phyloP scores from a whole-genome alignment of 345 rosid species.

The Clarkia xantiana region DNA sequence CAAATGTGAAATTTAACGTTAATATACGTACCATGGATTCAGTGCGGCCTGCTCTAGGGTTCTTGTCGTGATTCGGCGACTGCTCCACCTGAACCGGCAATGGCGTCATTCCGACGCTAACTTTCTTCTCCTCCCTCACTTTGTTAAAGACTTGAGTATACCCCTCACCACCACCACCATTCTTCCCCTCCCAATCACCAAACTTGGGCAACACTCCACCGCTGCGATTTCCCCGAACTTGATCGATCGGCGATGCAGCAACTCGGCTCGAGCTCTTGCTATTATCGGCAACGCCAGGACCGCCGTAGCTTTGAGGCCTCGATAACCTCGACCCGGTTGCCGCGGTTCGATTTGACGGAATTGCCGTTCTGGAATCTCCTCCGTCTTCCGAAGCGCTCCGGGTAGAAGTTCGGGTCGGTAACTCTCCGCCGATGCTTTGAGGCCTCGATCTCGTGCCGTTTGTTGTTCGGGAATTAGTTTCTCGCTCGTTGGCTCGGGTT shows the following conservation, averaged over 20 bases:
- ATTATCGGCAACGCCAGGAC: too few relatives aligned
- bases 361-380: too few relatives aligned
- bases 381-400: too few relatives aligned
- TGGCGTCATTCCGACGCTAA: constrained; percentile 16
- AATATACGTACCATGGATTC: neutral
- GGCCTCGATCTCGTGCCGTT: too few relatives aligned
- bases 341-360: too few relatives aligned
- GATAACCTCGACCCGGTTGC: too few relatives aligned
- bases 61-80: constrained; percentile 13
- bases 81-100: constrained; percentile 10
- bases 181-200: constrained; percentile 78
- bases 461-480: too few relatives aligned
- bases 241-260: constrained; percentile 5
- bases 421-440: too few relatives aligned
- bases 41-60: neutral
- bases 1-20: neutral
- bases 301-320: too few relatives aligned
- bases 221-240: constrained; percentile 37
- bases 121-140: constrained; percentile 55
- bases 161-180: constrained; percentile 64
- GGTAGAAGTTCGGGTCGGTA: too few relatives aligned
- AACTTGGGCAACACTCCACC: constrained; percentile 65
- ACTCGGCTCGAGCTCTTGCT: too few relatives aligned
- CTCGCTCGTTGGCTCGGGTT: too few relatives aligned
- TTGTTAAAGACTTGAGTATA: constrained; percentile 69